Base-by-base conservation (phyloP, 192 early-diverging fungal genomes). In the Kickxella alabastrina region DNA sequence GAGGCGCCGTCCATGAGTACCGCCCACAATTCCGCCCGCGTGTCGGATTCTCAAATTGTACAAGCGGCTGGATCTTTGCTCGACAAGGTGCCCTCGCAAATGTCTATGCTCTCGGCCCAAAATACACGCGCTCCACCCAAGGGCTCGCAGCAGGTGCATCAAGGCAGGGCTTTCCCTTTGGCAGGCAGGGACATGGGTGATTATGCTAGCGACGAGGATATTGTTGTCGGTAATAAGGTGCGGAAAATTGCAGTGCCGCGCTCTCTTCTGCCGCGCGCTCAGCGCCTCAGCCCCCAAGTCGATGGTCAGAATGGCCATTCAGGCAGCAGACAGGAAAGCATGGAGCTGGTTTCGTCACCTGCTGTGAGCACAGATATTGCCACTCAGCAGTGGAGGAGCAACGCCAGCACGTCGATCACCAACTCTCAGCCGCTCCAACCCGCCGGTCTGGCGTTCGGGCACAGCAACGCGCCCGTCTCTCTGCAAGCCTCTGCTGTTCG, bases 171-270 rank as follows among this genome's bases (percentile, higher is more conserved):
- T 1, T 3, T 38, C 19, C n/a, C 36, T 38, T 3, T 38, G 9
- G n/a, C 36, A 15, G 9, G 36, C 10, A 35, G 7, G 12, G 7
- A 14, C 7, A n/a, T 14, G 6, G 21, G 25, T 27, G 43, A 12
- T 29, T 29, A 17, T 21, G 46, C 5, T 6, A 10, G 3, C 13
- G 18, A 10, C n/a, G n/a, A n/a, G n/a, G n/a, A n/a, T n/a, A n/a
- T n/a, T 17, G 46, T 19, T 2, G 1, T 31, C 13, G 18, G n/a
- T n/a, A n/a, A n/a, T n/a, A n/a, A n/a, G n/a, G n/a, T n/a, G n/a
- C n/a, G 65, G 26, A 55, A 37, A 17, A 68, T 68, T 42, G 65
- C 65, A 2, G 27, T 68, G 10, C 48, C 65, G 5, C 52, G 36
- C 27, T 65, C 62, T 10, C 54, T 36, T 6, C 27, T 65, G 9